Conservation (phyloP, 192 early-diverging fungal genomes). For the Powellomyces hirtus region DNA sequence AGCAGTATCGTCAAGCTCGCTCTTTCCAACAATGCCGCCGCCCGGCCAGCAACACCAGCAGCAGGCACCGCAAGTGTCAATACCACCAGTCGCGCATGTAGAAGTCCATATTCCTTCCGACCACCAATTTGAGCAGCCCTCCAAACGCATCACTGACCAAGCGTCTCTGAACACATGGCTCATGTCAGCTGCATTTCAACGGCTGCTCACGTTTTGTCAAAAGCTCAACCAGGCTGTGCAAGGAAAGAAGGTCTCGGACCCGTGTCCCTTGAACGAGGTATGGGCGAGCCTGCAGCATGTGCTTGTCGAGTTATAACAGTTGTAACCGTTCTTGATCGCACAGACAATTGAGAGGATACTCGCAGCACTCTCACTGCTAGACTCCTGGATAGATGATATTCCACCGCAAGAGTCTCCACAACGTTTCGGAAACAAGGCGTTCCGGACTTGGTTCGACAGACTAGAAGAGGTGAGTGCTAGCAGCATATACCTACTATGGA, state of each 20-base stretch:
- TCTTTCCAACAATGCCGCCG: conserved; percentile 30
- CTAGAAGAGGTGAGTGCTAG: conserved; percentile 52
- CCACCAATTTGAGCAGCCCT: conserved; percentile 46
- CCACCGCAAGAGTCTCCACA: conserved; percentile 69
- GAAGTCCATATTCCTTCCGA: conserved; percentile 21
- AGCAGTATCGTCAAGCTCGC: conserved; percentile 4
- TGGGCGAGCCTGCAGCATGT: background rate
- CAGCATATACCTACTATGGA: background rate
- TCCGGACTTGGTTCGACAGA: conserved; percentile 71
- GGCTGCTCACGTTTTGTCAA: conserved; percentile 71
- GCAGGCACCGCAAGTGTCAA: background rate
- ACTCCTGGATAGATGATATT: conserved; percentile 70
- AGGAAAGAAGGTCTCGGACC: conserved; percentile 55
- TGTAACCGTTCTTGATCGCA: background rate
- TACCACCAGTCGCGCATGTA: conserved; percentile 19
- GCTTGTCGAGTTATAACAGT: background rate
- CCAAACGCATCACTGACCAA: conserved; percentile 58
- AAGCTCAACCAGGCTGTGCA: conserved; percentile 69
- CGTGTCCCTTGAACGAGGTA: conserved; percentile 59
- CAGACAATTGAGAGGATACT: conserved; percentile 53
- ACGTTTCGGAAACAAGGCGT: conserved; percentile 92
- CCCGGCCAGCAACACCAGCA: conserved; percentile 13
- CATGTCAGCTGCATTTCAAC: conserved; percentile 61
- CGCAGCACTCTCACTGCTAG: conserved; percentile 62
- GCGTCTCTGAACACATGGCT: conserved; percentile 59